Evolutionary conservation across 208 protist species (phyloP).

Genomic region (Acanthamoeba triangularis): DNA sequence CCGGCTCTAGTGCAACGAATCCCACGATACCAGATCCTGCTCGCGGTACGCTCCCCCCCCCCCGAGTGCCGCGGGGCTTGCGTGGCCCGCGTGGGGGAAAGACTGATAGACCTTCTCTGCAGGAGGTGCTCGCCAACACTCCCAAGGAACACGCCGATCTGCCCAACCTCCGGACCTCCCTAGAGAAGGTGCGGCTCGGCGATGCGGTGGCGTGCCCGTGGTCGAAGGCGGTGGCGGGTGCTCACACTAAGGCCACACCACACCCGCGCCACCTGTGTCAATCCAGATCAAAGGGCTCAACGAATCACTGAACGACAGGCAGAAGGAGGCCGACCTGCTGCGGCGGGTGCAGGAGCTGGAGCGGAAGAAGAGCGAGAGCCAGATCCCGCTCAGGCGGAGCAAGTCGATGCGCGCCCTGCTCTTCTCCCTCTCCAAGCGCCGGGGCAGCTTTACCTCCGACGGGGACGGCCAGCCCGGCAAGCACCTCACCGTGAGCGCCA

Average conservation of each 20-base stretch:
- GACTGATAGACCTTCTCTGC: no score
- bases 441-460: not conserved
- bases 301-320: not conserved
- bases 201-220: no score
- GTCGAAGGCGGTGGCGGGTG: no score
- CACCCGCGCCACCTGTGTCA: not conserved
- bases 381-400: not conserved
- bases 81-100: no score
- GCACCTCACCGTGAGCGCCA: no score
- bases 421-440: not conserved
- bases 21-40: not conserved
- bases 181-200: not conserved
- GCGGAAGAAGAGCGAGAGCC: not conserved
- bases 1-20: not conserved
- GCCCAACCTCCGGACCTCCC: not conserved
- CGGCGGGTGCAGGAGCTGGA: not conserved
- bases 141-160: not conserved
- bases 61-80: no score
- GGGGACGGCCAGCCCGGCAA: no score
- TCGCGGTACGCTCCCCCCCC: not conserved
- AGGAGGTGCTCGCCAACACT: not conserved
- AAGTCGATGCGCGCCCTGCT: not conserved
- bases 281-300: not conserved
- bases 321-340: not conserved
- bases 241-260: no score